Evolutionary conservation across 164 flowering plant species (phyloP).

Genomic region (Annona cherimola): DNA sequence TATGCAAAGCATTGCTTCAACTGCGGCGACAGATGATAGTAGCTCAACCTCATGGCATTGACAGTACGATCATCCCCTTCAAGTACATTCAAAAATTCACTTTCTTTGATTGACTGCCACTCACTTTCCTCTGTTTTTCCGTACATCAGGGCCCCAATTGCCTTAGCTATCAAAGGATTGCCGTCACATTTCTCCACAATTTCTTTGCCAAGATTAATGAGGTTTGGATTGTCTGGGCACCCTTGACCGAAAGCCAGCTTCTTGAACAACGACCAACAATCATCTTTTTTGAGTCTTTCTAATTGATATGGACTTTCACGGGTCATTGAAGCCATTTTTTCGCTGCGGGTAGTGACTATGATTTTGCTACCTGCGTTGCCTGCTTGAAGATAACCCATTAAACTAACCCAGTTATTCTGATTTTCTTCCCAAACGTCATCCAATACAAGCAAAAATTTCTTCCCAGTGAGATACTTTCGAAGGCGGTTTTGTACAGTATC

Average conservation of each 20-base stretch:
- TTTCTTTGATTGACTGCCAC: conserved; percentile 6
- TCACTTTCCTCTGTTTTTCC: conserved; percentile 6
- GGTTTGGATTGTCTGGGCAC: background rate
- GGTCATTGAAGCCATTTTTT: conserved; percentile 7
- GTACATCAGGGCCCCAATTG: conserved; percentile 12
- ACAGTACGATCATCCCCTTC: background rate
- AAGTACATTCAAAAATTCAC: background rate
- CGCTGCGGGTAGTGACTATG: conserved; percentile 15
- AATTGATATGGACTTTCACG: background rate
- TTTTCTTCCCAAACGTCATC: conserved; percentile 20
- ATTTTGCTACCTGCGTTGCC: conserved; percentile 9
- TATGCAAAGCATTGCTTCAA: conserved; percentile 16
- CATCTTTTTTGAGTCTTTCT: conserved; percentile 5
- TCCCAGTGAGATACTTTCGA: background rate
- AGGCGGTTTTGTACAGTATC: conserved; percentile 7
- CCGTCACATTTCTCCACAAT: conserved; percentile 17
- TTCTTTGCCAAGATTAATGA: conserved; percentile 6
- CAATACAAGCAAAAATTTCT: conserved; percentile 11
- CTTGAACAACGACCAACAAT: conserved; percentile 12
- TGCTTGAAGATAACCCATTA: background rate
- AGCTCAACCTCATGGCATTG: background rate
- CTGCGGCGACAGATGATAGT: conserved; percentile 3
- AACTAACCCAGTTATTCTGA: background rate
- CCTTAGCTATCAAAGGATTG: conserved; percentile 13
- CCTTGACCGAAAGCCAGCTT: conserved; percentile 3